Evolutionary conservation across 371 early-diverging fungal species (phyloP).

Genomic region (Phascolomyces articulosus): DNA sequence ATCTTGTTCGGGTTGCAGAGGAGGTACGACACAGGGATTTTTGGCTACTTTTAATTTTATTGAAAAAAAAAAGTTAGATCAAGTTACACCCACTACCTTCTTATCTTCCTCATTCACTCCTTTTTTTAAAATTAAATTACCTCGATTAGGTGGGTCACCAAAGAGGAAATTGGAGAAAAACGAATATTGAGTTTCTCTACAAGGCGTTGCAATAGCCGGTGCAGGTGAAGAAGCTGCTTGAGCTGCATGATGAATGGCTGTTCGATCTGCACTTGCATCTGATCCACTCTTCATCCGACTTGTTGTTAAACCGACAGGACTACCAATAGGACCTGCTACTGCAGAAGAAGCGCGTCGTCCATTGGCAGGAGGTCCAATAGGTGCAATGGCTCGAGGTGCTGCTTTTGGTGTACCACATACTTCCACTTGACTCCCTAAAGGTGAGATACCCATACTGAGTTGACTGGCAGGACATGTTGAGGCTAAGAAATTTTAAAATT

Average conservation of each 20-base stretch:
- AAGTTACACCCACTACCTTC: too few species aligned
- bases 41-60: background rate
- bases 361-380: constrained; percentile 40
- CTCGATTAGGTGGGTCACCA: constrained; percentile 22
- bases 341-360: constrained; percentile 21
- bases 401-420: constrained; percentile 10
- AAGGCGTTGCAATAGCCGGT: background rate
- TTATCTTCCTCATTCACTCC: too few species aligned
- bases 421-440: constrained; percentile 7
- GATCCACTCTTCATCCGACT: constrained; percentile 12
- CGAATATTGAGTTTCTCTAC: constrained; percentile 12
- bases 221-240: constrained; percentile 7
- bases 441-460: constrained; percentile 13
- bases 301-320: constrained; percentile 20
- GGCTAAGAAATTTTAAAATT: background rate
- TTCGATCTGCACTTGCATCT: background rate
- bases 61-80: too few species aligned
- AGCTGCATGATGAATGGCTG: background rate
- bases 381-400: constrained; percentile 20
- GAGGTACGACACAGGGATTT: background rate
- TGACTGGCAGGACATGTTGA: constrained; percentile 16
- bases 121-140: background rate
- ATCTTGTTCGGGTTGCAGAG: constrained; percentile 9
- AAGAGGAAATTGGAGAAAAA: constrained; percentile 31
- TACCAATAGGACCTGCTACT: constrained; percentile 32